phyloP scores from a whole-genome alignment of 1,284 basidiomycete species.

The Melampsora abietis-canadensis region DNA sequence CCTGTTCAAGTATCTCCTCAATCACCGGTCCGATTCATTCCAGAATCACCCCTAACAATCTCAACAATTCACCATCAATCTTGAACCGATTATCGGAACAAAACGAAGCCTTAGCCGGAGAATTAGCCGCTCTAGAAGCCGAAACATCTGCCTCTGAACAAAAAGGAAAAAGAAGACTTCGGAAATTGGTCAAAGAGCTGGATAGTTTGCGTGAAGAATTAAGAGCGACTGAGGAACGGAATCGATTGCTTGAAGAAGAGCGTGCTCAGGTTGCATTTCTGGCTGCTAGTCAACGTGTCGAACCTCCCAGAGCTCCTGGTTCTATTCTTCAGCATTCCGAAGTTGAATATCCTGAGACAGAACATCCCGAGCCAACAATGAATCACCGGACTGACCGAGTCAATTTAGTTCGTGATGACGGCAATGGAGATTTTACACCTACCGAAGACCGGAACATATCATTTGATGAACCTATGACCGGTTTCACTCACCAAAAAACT shows the following conservation, averaged over 20 bases:
- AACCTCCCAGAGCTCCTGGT: background rate
- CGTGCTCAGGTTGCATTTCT: constrained; percentile 48
- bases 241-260: constrained; percentile 67
- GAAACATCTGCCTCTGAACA: constrained; percentile 67
- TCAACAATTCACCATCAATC: constrained; percentile 58
- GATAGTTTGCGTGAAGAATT: constrained; percentile 66
- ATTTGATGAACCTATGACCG: no score
- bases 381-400: background rate
- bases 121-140: constrained; percentile 68
- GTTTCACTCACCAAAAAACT: background rate
- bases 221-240: constrained; percentile 62
- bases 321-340: background rate
- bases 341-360: background rate
- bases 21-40: constrained; percentile 46
- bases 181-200: constrained; percentile 72
- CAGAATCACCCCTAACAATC: constrained; percentile 56
- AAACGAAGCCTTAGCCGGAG: constrained; percentile 71
- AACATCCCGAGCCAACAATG: background rate
- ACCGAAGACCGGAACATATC: background rate
- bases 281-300: constrained; percentile 1
- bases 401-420: background rate
- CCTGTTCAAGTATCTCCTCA: constrained; percentile 48
- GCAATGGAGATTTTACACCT: background rate
- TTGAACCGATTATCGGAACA: constrained; percentile 70
- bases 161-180: constrained; percentile 65